phyloP scores from a whole-genome alignment of 2,329 filamentous ascomycete species.

The Venturia asperata region DNA sequence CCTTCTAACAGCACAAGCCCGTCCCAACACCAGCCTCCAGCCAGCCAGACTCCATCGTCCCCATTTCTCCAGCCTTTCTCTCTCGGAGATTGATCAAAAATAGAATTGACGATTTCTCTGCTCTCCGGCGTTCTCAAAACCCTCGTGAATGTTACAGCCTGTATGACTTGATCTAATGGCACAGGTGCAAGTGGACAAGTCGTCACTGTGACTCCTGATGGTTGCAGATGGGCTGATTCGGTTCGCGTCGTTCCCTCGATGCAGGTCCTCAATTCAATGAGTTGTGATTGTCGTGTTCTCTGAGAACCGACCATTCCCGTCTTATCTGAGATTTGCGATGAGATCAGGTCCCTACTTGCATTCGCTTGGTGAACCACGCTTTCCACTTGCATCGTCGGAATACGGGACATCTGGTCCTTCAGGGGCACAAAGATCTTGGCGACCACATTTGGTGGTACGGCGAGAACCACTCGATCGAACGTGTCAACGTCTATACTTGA shows the following conservation, averaged over 20 bases:
- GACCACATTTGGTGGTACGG: slow-evolving; percentile 49
- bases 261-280: slow-evolving; percentile 32
- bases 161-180: slow-evolving; percentile 37
- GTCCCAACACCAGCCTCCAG: slow-evolving; percentile 58
- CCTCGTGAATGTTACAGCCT: slow-evolving; percentile 45
- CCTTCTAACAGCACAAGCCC: slow-evolving; percentile 57
- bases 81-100: slow-evolving; percentile 32
- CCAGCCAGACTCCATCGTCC: slow-evolving; percentile 47
- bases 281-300: slow-evolving; percentile 23
- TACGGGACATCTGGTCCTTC: slow-evolving; percentile 31
- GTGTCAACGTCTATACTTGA: slow-evolving; percentile 24
- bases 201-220: slow-evolving; percentile 46
- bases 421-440: slow-evolving; percentile 43
- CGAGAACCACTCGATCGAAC: slow-evolving; percentile 49
- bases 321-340: background rate
- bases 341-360: background rate
- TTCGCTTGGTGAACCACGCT: slow-evolving; percentile 42
- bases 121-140: slow-evolving; percentile 47
- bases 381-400: slow-evolving; percentile 45
- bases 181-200: slow-evolving; percentile 42
- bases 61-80: slow-evolving; percentile 45
- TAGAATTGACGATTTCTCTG: slow-evolving; percentile 40
- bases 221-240: slow-evolving; percentile 48
- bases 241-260: slow-evolving; percentile 32
- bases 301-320: background rate